Evolutionary conservation across 148 eudicot species (phyloP).

Genomic region (Nepenthes mirabilis): DNA sequence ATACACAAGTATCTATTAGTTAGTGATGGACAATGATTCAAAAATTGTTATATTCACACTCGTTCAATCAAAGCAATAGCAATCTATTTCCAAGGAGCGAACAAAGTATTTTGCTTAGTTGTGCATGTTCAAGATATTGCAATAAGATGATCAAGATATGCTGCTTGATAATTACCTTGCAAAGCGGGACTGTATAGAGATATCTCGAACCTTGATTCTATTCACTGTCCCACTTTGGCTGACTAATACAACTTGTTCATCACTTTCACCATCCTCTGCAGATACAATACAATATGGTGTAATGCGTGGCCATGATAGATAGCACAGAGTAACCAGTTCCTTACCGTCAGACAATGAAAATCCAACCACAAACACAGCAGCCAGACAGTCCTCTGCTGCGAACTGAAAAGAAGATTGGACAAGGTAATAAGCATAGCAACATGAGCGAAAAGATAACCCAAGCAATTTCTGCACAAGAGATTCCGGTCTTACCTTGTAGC

Average conservation of each 20-base stretch:
- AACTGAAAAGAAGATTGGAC: constrained; percentile 28
- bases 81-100: neutral
- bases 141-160: neutral
- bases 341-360: constrained; percentile 64
- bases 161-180: constrained; percentile 44
- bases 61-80: too few relatives aligned
- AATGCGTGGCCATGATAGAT: too few relatives aligned
- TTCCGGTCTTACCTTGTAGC: constrained; percentile 58
- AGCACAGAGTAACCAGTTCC: too few relatives aligned
- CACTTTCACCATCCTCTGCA: constrained; percentile 94
- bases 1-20: too few relatives aligned
- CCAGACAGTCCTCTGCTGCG: constrained; percentile 78
- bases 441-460: neutral
- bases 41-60: too few relatives aligned
- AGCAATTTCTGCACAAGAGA: neutral
- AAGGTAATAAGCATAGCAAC: neutral
- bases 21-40: too few relatives aligned
- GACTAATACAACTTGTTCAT: constrained; percentile 85
- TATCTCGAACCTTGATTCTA: constrained; percentile 82
- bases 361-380: constrained; percentile 89
- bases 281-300: neutral
- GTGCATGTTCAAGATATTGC: neutral
- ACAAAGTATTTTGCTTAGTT: neutral
- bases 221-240: constrained; percentile 96
- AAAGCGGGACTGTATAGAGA: constrained; percentile 82